phyloP scores from a whole-genome alignment of 495 filamentous ascomycete genomes.

The Gamarada debralockiae region DNA sequence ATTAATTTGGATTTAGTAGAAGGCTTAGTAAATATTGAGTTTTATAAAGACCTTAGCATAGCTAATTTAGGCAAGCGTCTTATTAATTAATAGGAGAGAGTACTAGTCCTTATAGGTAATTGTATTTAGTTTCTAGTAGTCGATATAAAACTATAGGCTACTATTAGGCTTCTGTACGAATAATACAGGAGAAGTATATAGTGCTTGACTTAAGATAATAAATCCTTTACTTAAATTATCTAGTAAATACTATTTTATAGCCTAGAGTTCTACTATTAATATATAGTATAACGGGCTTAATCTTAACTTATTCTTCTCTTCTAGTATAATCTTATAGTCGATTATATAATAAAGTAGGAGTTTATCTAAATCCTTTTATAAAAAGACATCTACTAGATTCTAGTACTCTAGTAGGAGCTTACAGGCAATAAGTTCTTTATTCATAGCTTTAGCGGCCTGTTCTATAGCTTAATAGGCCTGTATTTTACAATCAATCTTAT shows the following conservation, averaged over 20 bases:
- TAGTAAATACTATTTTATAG: not conserved
- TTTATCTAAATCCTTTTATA: not conserved
- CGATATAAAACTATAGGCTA: too few relatives aligned
- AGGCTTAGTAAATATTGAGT: slow-evolving; percentile 13
- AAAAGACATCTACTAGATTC: slow-evolving; percentile 6
- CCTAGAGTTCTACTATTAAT: not conserved
- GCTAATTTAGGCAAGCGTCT: slow-evolving; percentile 3
- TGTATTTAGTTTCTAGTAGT: too few relatives aligned
- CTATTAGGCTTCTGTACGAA: slow-evolving; percentile 7
- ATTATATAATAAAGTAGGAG: not conserved
- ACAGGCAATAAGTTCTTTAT: not conserved
- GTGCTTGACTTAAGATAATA: not conserved
- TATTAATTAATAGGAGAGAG: too few relatives aligned
- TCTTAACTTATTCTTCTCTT: too few relatives aligned
- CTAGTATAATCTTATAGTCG: not conserved
- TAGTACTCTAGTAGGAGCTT: not conserved
- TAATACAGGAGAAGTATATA: not conserved
- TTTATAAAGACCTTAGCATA: slow-evolving; percentile 15
- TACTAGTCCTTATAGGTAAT: too few relatives aligned
- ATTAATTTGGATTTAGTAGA: slow-evolving; percentile 10
- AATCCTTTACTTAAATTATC: slow-evolving; percentile 1
- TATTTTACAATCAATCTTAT: not conserved
- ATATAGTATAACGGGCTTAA: not conserved
- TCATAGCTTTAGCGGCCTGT: not conserved
- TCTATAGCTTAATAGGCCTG: not conserved